Evolutionary conservation across 1,139 yeast species (phyloP), one percentile per base, ranked within the genome.

Genomic region (Sugiyamaella castrensis): DNA sequence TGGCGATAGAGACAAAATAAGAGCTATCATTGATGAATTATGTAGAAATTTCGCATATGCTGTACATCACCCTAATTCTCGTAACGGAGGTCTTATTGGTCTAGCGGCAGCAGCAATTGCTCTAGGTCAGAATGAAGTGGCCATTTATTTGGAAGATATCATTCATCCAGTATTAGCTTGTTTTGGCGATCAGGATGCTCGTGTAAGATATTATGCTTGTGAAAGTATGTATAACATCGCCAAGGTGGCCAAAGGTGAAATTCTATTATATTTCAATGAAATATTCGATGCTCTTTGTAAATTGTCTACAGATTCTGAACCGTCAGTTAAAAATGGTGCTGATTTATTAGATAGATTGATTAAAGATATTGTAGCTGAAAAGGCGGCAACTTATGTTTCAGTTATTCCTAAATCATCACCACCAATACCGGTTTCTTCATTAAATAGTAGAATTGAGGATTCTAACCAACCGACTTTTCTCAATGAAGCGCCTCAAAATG

Each of bases 191-290:
- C 96, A 94, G 52, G 97, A 94, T 64, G 95, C 97, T 9, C 79
- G 96, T 56, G 98, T 94, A 8, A 75, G 99, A 47, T 94, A 94
- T 62, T 94, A 91, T 67, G 98, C 98, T 0, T 92, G 98, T 70
- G 99, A 94, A 65, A 86, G 96, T 38, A 75, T 94, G 56, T 94
- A 94, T 69, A 94, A 94, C 68, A 91, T 94, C 44, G 96, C 98
- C 47, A 94, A 94, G 66, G 95, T 92, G 19, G 96, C 98, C 4
- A 81, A 95, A 59, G 98, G 98, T 15, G 98, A 94, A 66, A 87
- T 92, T 24, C 71, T 94, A 55, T 72, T 86, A 11, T 92, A 88
- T 66, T 92, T 92, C 72, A 94, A 92, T 66, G 98, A 92, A 67
- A 84, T 91, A 2, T 94, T 94, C 65, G 98, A 94, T 63, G 94